Evolutionary conservation across 805 yeast species (phyloP).

Genomic region (Yarrowia deformans): DNA sequence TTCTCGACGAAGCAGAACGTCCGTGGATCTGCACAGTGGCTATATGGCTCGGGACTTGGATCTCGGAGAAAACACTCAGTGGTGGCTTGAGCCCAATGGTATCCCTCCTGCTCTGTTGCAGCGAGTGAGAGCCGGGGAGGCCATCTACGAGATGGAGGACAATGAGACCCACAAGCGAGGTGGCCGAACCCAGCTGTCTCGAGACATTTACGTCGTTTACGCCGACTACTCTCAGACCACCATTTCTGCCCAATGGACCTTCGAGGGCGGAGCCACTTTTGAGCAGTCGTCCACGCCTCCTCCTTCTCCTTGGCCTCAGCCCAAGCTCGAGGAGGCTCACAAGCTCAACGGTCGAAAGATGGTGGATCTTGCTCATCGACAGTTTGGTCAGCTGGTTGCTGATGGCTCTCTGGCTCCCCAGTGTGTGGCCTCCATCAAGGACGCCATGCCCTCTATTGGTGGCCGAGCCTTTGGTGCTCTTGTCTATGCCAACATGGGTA

Average conservation of each 20-base stretch:
- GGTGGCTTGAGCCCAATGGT: constrained; percentile 71
- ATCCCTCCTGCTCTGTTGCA: constrained; percentile 60
- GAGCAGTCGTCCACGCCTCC: constrained; percentile 52
- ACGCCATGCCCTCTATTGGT: constrained; percentile 65
- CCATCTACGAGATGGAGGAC: constrained; percentile 72
- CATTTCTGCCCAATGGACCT: constrained; percentile 64
- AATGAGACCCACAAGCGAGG: constrained; percentile 63
- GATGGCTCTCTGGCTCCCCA: constrained; percentile 48
- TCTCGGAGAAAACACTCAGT: constrained; percentile 53
- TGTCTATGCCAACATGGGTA: constrained; percentile 63
- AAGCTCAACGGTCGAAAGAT: constrained; percentile 60
- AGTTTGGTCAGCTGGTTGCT: constrained; percentile 44
- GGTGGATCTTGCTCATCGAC: constrained; percentile 55
- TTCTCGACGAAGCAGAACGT: constrained; percentile 24
- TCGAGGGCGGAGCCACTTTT: constrained; percentile 53
- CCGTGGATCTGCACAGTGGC: constrained; percentile 22
- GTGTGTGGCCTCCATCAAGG: constrained; percentile 52
- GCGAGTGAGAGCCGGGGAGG: constrained; percentile 56
- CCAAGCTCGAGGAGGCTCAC: constrained; percentile 59
- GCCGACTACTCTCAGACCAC: constrained; percentile 74
- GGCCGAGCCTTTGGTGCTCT: constrained; percentile 75
- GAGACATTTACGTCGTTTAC: constrained; percentile 75
- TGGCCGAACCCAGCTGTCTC: constrained; percentile 57
- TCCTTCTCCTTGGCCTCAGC: constrained; percentile 58
- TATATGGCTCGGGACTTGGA: constrained; percentile 49